phyloP scores from a whole-genome alignment of 2,329 filamentous ascomycete genomes.

The Xylaria sp. region DNA sequence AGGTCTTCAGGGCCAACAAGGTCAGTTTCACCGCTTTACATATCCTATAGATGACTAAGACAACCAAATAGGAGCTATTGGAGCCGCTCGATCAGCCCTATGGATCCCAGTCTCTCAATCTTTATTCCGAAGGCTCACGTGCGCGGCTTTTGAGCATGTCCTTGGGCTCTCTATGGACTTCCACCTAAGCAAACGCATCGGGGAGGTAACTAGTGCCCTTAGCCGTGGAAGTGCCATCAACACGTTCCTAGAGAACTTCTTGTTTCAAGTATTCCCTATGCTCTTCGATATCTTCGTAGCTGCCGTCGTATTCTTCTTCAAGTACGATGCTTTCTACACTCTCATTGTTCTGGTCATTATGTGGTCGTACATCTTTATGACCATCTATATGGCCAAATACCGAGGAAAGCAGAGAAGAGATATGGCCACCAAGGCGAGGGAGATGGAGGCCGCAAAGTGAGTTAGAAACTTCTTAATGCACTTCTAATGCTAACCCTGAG shows the following conservation, averaged over 20 bases:
- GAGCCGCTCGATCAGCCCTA: slow-evolving; percentile 56
- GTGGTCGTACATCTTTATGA: slow-evolving; percentile 62
- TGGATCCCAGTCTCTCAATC: slow-evolving; percentile 62
- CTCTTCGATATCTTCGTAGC: slow-evolving; percentile 62
- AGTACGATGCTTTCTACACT: slow-evolving; percentile 61
- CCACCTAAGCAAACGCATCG: slow-evolving; percentile 62
- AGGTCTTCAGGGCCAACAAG: slow-evolving; percentile 58
- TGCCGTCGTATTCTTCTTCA: slow-evolving; percentile 57
- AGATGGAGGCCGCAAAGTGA: slow-evolving; percentile 61
- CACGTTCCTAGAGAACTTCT: slow-evolving; percentile 60
- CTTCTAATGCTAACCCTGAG: slow-evolving; percentile 16
- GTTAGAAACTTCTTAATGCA: slow-evolving; percentile 11
- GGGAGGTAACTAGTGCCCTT: slow-evolving; percentile 62
- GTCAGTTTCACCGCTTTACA: too few species aligned
- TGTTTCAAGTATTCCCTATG: slow-evolving; percentile 63
- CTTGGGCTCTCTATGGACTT: slow-evolving; percentile 61
- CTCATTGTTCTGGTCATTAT: slow-evolving; percentile 61
- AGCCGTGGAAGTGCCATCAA: slow-evolving; percentile 61
- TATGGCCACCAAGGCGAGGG: slow-evolving; percentile 57
- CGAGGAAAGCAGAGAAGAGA: slow-evolving; percentile 57
- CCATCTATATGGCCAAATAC: slow-evolving; percentile 62
- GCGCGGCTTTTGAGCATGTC: slow-evolving; percentile 61
- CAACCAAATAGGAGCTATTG: slow-evolving; percentile 51
- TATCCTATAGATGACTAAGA: too few species aligned
- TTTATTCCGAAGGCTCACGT: slow-evolving; percentile 56